These are phyloP conservation scores for Bonnemaisonia californica DNA, from an alignment of 31 red algal genomes.

Conservation along the genomic window DNA sequence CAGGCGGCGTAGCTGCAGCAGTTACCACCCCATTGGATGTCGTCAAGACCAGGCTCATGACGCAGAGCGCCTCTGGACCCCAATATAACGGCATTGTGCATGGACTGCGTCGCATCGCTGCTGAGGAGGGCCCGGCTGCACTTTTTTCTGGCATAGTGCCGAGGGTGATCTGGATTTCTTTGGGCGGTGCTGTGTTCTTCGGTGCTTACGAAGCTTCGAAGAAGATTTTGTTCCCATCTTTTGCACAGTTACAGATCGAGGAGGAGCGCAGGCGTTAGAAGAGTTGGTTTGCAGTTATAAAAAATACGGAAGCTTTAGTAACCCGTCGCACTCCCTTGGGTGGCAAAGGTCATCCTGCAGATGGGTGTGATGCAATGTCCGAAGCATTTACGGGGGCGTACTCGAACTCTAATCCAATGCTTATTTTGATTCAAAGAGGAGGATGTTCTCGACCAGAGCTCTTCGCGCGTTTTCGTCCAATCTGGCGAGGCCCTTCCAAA, in stretches of 20 bases:
- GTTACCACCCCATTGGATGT: slow-evolving; percentile 97
- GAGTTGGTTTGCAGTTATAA: no score
- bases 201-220: slow-evolving; percentile 88
- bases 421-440: not conserved
- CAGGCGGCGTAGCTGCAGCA: slow-evolving; percentile 91
- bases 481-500: slow-evolving; percentile 14
- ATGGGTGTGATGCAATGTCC: not conserved
- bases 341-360: no score
- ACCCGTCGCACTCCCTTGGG: no score
- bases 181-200: slow-evolving; percentile 97
- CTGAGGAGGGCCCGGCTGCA: slow-evolving; percentile 79
- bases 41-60: slow-evolving; percentile 94
- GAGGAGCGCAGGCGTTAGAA: not conserved
- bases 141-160: slow-evolving; percentile 82
- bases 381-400: no score
- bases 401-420: not conserved
- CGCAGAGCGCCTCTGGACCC: slow-evolving; percentile 31
- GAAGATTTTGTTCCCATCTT: slow-evolving; percentile 47
- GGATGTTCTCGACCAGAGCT: not conserved
- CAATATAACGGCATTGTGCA: slow-evolving; percentile 72
- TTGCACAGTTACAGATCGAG: slow-evolving; percentile 1
- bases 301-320: no score
- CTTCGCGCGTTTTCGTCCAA: slow-evolving; percentile 21
- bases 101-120: slow-evolving; percentile 69
- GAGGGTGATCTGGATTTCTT: slow-evolving; percentile 91